Base-by-base conservation (phyloP, 371 early-diverging fungal genomes). In the Mucor ambiguus region DNA sequence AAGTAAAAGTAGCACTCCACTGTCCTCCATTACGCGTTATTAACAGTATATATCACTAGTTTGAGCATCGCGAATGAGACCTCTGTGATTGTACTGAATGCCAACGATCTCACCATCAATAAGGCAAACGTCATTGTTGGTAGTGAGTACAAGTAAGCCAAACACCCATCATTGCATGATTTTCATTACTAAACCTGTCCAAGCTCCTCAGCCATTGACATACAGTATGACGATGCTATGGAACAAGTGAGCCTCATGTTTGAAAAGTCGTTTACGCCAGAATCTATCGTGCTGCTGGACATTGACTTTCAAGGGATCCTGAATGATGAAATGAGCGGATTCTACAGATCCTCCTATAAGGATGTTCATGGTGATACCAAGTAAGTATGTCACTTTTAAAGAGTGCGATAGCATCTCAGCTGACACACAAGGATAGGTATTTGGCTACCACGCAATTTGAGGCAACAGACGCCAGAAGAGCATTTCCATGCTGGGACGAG, bases 401-500 rank as follows among this genome's bases (percentile, higher is more conserved):
- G 14, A n/a, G n/a, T n/a, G 37, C 1, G 37, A 37, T 37, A 9
- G 33, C 9, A 5, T 33, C 33, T 9, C 12, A 35, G 26, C 22
- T 18, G 18, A 33, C 57, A 57, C 30, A n/a, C 57, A 32, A 33
- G 16, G 18, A 28, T 37, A 83, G 80, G 49, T 81, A 81, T 70
- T 81, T 95, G 82, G 92, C 88, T 22, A 89, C 87, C 29, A 97
- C 96, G 16, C 96, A 97, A 75, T 97, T 96, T 81, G 96, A 96
- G 78, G 86, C 98, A n/a, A 93, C 96, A 14, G 90, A 91, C 77
- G 93, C 94, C n/a, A 86, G 98, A 61, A 82, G 90, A 38, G 93
- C 90, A 12, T 93, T 97, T 77, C 98, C 99, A 9, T 96, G 93
- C 78, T 97, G 93, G 90, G 90, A 95, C 75, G 93, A 95, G 52